These are phyloP conservation scores for Aristolochia californica DNA, from an alignment of 164 flowering plant genomes.

Conservation along the genomic window DNA sequence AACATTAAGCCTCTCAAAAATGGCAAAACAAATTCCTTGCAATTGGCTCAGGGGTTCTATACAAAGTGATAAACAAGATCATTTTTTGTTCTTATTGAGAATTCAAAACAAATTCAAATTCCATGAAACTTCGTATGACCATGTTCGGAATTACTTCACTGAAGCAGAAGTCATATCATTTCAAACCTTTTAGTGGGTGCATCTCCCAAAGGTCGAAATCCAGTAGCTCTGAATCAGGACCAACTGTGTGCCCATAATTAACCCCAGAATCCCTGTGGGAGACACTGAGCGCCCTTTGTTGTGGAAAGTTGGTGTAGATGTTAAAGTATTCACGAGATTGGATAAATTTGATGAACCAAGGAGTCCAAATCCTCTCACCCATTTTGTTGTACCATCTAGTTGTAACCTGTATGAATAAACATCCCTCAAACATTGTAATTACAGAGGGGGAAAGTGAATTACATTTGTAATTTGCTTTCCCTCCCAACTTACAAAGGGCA, in stretches of 20 bases:
- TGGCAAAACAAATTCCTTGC: slow-evolving; percentile 65
- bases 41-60: slow-evolving; percentile 21
- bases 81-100: slow-evolving; percentile 47
- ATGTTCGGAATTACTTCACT: slow-evolving; percentile 59
- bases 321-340: slow-evolving; percentile 82
- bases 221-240: slow-evolving; percentile 78
- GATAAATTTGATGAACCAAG: slow-evolving; percentile 95
- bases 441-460: too few relatives aligned
- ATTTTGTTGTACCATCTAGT: slow-evolving; percentile 92
- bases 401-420: slow-evolving; percentile 47
- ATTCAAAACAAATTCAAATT: slow-evolving; percentile 42
- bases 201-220: slow-evolving; percentile 42
- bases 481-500: too few relatives aligned
- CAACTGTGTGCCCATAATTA: slow-evolving; percentile 86
- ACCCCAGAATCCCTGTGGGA: slow-evolving; percentile 95
- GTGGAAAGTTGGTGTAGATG: slow-evolving; percentile 66
- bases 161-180: slow-evolving; percentile 96
- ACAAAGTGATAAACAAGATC: slow-evolving; percentile 47
- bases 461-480: too few relatives aligned
- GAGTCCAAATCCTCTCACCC: slow-evolving; percentile 98
- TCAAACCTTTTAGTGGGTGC: slow-evolving; percentile 43
- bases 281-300: slow-evolving; percentile 69
- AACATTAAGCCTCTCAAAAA: slow-evolving; percentile 63
- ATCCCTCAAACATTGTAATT: too few relatives aligned
- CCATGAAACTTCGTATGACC: slow-evolving; percentile 33